Evolutionary conservation across 2,329 filamentous ascomycete species (phyloP).

Genomic region (Zymoseptoria brevis): DNA sequence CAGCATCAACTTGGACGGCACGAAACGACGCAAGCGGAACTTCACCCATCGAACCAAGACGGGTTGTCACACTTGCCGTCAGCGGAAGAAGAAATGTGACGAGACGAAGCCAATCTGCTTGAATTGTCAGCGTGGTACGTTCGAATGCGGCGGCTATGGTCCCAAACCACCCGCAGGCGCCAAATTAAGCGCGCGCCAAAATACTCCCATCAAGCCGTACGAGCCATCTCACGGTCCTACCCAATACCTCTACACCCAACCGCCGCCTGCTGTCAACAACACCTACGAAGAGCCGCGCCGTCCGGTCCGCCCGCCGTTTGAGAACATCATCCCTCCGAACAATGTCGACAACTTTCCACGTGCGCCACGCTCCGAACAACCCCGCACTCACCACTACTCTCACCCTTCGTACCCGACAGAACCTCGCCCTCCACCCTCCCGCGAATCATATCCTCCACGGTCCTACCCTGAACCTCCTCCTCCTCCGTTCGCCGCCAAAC

Average conservation of each 20-base stretch:
- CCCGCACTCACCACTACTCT: neutral
- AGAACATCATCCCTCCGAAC: conserved; percentile 7
- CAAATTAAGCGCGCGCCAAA: conserved; percentile 6
- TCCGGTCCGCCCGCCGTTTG: conserved; percentile 2
- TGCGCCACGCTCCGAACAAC: neutral
- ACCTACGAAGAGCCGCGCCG: conserved; percentile 2
- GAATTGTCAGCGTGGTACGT: conserved; percentile 85
- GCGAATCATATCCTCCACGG: conserved; percentile 2
- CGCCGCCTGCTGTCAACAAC: neutral
- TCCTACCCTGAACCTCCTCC: conserved; percentile 9
- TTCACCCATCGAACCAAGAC: conserved; percentile 97
- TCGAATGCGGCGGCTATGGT: conserved; percentile 85
- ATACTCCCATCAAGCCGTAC: conserved; percentile 8
- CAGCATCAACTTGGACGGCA: conserved; percentile 17
- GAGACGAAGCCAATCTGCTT: conserved; percentile 87
- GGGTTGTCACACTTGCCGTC: conserved; percentile 84
- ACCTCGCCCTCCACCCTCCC: conserved; percentile 6
- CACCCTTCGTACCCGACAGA: conserved; percentile 5
- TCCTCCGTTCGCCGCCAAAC: conserved; percentile 1
- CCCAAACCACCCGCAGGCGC: conserved; percentile 20
- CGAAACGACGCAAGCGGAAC: conserved; percentile 64
- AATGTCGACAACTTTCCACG: conserved; percentile 12
- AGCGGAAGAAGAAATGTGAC: conserved; percentile 96
- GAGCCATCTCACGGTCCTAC: conserved; percentile 11
- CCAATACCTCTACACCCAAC: conserved; percentile 1